A percentile compares a stretch with the other conserved stretches of the same genome.
Evolutionary conservation across 495 filamentous ascomycete species (phyloP).

Genomic region (Aspergillus sclerotioniger): DNA sequence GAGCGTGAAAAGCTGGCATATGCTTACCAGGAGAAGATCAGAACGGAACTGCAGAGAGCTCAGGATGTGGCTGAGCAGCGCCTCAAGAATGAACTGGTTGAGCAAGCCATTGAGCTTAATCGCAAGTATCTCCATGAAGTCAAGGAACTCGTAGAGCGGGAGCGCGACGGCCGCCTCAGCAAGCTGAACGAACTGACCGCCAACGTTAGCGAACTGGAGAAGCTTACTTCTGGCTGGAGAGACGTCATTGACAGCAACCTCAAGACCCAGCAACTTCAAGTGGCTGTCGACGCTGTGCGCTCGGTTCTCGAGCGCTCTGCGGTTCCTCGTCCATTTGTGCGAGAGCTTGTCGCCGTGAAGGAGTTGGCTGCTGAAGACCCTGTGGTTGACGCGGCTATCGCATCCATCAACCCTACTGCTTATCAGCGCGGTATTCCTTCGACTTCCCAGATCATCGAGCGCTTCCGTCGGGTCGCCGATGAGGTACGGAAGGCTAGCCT

Average conservation of each 20-base stretch:
- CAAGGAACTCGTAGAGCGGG: slow-evolving; percentile 77
- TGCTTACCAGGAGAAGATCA: slow-evolving; percentile 75
- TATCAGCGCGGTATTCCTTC: slow-evolving; percentile 92
- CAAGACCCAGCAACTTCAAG: slow-evolving; percentile 89
- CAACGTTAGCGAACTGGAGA: slow-evolving; percentile 76
- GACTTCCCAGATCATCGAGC: slow-evolving; percentile 79
- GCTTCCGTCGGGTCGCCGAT: slow-evolving; percentile 88
- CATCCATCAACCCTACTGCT: slow-evolving; percentile 86
- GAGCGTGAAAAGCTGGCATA: slow-evolving; percentile 75
- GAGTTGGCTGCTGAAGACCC: slow-evolving; percentile 79
- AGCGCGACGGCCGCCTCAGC: slow-evolving; percentile 82
- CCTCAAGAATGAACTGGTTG: slow-evolving; percentile 77
- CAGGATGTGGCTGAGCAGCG: slow-evolving; percentile 75
- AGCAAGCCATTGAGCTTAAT: slow-evolving; percentile 87
- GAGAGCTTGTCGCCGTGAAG: slow-evolving; percentile 90
- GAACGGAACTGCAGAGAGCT: slow-evolving; percentile 70
- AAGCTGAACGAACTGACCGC: slow-evolving; percentile 77
- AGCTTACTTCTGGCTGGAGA: slow-evolving; percentile 80
- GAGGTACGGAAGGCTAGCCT: slow-evolving; percentile 94
- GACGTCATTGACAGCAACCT: slow-evolving; percentile 84
- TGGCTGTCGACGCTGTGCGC: slow-evolving; percentile 90
- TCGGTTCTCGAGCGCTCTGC: slow-evolving; percentile 71
- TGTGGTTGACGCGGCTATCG: slow-evolving; percentile 86
- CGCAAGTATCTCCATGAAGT: slow-evolving; percentile 76
- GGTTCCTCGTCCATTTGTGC: slow-evolving; percentile 78